Percentiles rank a stretch among this genome's conserved stretches.
Evolutionary conservation across 2,329 filamentous ascomycete genomes (phyloP).

Genomic region (Tolypocladium cylindrosporum): DNA sequence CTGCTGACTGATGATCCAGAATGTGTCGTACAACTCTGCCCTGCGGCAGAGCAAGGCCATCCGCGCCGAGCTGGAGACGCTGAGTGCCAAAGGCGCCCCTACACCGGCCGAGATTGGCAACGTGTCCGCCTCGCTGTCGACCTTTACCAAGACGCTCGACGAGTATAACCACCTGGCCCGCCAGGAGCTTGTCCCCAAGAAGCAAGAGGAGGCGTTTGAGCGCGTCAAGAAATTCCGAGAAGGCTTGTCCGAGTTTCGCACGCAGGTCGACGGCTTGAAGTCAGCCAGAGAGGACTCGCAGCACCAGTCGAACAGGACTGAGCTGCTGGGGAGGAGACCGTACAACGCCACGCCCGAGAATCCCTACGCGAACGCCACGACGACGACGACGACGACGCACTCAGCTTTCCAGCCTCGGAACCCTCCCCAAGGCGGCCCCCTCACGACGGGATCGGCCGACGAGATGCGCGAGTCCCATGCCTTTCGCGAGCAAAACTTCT

Average conservation of each 20-base stretch:
- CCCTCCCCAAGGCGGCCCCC: constrained; percentile 21
- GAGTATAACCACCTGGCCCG: constrained; percentile 81
- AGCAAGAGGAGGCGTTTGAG: constrained; percentile 83
- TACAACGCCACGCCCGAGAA: constrained; percentile 82
- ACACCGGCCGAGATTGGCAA: constrained; percentile 51
- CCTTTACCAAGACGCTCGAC: constrained; percentile 83
- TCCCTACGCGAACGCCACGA: constrained; percentile 61
- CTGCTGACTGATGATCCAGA: constrained; percentile 34
- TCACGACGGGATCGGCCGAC: constrained; percentile 42
- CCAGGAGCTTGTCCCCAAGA: constrained; percentile 81
- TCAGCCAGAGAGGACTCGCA: constrained; percentile 65
- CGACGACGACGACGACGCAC: constrained; percentile 11
- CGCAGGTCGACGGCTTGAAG: constrained; percentile 69
- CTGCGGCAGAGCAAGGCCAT: constrained; percentile 76
- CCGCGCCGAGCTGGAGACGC: constrained; percentile 63
- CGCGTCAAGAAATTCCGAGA: constrained; percentile 75
- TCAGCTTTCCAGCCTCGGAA: constrained; percentile 31
- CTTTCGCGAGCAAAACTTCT: constrained; percentile 82
- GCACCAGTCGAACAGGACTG: constrained; percentile 57
- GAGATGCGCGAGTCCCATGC: constrained; percentile 70
- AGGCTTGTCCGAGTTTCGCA: constrained; percentile 71
- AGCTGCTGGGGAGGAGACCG: constrained; percentile 76
- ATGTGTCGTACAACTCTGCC: constrained; percentile 76
- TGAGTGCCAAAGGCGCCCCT: constrained; percentile 54
- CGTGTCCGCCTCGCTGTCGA: constrained; percentile 65